Base-by-base conservation (phyloP, 1,284 basidiomycete genomes). In the Ceratobasidium sp. region DNA sequence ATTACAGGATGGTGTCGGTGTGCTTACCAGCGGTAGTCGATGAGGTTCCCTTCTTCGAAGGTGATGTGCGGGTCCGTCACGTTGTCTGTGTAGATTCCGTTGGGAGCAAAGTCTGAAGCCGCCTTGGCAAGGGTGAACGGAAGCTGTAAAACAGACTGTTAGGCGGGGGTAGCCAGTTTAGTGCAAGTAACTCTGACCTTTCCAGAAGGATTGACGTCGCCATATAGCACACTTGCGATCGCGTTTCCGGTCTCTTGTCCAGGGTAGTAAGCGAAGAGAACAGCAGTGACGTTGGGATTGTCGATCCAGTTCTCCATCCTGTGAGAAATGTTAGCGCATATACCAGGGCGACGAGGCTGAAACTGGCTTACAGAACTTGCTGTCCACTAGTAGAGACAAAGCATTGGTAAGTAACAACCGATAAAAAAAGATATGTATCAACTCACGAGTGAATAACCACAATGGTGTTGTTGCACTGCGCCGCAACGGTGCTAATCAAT, bases 91-190 rank as follows among this genome's bases (percentile, higher is more conserved):
- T 58, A 44, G 8, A 74, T 67, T n/a, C 58, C 66, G 26, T 71
- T 61, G n/a, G 55, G 73, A 43, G 52, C 50, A 44, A 73, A 71
- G 57, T 74, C 73, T 9, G 54, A 79, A 0, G 81, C 76, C 28
- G 83, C 80, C 82, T 90, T 91, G 63, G 91, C 92, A 77, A 94
- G 93, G 1, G 92, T 93, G 81, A 93, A 94, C 0, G 93, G 91
- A 35, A 95, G 82, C 47, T 62, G 30, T 1, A 64, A 61, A 18
- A 58, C 59, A 47, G 55, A 44, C 13, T 57, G 52, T 23, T 50
- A 18, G 43, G 43, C 44, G 18, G 30, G 3, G 21, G 38, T n/a
- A 18, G 16, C n/a, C 41, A 23, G 43, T 28, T 7, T 41, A 7
- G 8, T 5, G 47, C 14, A 55, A 9, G 16, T n/a, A 13, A 16